Conservation (phyloP, 257 asterid species). For the Ajuga chamaepitys region DNA sequence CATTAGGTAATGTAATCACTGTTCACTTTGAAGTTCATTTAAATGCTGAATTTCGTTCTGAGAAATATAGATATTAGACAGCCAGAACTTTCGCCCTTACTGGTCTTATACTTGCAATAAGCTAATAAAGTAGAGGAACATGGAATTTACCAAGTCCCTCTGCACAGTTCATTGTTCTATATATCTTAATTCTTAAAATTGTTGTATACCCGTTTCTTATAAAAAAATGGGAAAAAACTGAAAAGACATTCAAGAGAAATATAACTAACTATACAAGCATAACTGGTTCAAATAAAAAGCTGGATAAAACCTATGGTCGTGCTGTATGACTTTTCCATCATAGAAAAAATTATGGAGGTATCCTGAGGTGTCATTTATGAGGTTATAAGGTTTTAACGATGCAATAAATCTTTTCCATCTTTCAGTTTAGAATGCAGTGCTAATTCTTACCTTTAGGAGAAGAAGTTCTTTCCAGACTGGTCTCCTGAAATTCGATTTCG, state of each 20-base stretch:
- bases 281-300: not conserved
- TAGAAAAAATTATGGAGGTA: not conserved
- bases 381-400: not conserved
- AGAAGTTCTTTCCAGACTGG: not conserved
- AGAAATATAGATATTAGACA: slow-evolving; percentile 1
- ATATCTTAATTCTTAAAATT: not conserved
- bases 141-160: slow-evolving; percentile 1
- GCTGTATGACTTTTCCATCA: not conserved
- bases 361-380: not conserved
- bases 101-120: not conserved
- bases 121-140: not conserved
- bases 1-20: slow-evolving; percentile 57
- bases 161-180: not conserved
- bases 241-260: not conserved
- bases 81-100: not conserved
- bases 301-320: not conserved
- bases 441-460: not conserved
- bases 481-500: not conserved
- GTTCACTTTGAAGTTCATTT: slow-evolving; percentile 3
- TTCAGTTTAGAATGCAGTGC: not conserved
- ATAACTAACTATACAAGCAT: not conserved
- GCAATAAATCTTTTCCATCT: not conserved
- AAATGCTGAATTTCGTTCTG: not conserved
- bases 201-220: too few relatives aligned
- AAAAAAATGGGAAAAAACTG: too few relatives aligned